A percentile compares a stretch with the other conserved stretches of the same genome.
phyloP scores from a whole-genome alignment of 768 basidiomycete species.

The Krasilnikovozyma curviuscula region DNA sequence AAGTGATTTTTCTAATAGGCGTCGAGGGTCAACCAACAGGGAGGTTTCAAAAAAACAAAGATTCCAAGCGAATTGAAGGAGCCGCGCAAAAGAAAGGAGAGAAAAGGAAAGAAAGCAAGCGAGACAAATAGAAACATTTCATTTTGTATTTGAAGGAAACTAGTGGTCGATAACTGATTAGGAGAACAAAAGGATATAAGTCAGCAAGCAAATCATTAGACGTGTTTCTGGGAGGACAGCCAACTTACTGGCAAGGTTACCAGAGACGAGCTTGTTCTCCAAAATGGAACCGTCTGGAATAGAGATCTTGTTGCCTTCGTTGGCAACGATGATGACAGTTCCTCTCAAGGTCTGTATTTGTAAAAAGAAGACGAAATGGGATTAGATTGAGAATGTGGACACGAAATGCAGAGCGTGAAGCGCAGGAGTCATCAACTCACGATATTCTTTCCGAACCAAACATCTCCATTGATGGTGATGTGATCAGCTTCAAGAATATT shows the following conservation, averaged over 20 bases:
- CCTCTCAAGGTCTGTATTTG: conserved; percentile 57
- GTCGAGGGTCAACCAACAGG: too few relatives aligned
- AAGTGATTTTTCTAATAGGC: too few relatives aligned
- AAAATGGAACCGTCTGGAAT: conserved; percentile 65
- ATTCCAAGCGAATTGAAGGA: too few relatives aligned
- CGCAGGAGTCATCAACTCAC: background rate
- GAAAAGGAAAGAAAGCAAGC: too few relatives aligned
- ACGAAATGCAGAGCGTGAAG: background rate
- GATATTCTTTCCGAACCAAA: conserved; percentile 62
- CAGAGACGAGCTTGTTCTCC: conserved; percentile 35
- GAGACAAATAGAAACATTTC: too few relatives aligned
- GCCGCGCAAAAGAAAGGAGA: too few relatives aligned
- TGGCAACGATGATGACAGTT: conserved; percentile 73
- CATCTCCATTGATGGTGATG: conserved; percentile 79
- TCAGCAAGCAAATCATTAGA: too few relatives aligned
- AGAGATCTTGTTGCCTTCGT: conserved; percentile 62
- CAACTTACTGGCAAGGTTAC: conserved; percentile 12
- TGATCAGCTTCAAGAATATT: conserved; percentile 80
- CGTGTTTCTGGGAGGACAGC: too few relatives aligned
- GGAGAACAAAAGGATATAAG: too few relatives aligned
- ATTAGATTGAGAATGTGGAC: conserved; percentile 25
- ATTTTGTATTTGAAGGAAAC: too few relatives aligned
- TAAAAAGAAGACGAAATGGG: background rate
- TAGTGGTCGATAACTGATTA: too few relatives aligned
- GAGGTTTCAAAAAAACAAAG: too few relatives aligned